Evolutionary conservation across 345 rosid species (phyloP).

Genomic region (Microcos paniculata): DNA sequence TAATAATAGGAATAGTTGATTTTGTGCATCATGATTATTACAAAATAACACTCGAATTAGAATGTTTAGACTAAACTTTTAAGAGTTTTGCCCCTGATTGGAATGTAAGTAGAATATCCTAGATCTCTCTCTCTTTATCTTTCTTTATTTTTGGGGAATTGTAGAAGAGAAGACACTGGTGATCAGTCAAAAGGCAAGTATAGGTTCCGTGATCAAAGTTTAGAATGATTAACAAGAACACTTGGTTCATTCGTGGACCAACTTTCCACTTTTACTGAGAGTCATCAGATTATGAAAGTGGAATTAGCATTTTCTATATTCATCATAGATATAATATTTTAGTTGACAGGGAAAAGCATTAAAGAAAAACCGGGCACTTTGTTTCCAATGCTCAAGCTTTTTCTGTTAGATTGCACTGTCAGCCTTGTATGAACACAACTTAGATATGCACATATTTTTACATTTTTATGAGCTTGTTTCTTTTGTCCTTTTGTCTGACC

Average conservation of each 20-base stretch:
- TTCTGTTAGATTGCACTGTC: background rate
- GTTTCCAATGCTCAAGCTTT: background rate
- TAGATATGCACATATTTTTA: background rate
- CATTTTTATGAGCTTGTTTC: background rate
- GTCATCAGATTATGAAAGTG: conserved; percentile 21
- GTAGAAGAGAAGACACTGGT: background rate
- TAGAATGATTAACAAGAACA: conserved; percentile 22
- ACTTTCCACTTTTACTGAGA: conserved; percentile 20
- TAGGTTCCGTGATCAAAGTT: conserved; percentile 3
- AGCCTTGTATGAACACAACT: background rate
- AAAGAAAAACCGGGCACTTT: background rate
- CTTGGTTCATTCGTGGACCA: conserved; percentile 18
- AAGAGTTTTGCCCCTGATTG: background rate
- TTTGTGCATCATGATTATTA: background rate
- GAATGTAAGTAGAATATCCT: conserved; percentile 35
- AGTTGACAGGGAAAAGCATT: conserved; percentile 8
- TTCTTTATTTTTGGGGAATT: too few species aligned
- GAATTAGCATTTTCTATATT: conserved; percentile 11
- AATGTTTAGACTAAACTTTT: background rate
- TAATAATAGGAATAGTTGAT: conserved; percentile 16
- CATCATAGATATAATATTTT: background rate
- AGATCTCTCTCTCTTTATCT: conserved; percentile 4
- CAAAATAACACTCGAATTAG: background rate
- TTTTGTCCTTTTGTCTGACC: conserved; percentile 6
- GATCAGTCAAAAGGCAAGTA: conserved; percentile 26